Base-by-base conservation (phyloP, 169 alveolate genomes). In the Plasmodium fragile region DNA sequence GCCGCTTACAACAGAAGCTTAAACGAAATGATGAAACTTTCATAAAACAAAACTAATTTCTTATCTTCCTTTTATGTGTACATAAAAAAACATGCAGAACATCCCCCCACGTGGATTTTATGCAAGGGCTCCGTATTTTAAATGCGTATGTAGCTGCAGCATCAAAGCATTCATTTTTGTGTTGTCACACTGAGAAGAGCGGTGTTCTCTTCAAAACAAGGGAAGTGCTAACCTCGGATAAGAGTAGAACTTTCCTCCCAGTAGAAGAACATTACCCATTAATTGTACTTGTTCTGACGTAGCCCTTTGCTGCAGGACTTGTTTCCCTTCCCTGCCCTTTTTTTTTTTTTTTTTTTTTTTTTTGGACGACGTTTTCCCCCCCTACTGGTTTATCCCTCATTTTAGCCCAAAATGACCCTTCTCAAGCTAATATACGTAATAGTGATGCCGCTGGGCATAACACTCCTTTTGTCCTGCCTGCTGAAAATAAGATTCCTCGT, bases 391-490 rank as follows among this genome's bases (percentile, higher is more conserved):
- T 16, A 36, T 1, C 59, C 82, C 4, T 16, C 75, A 39, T 49
- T 85, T 83, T 73, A 28, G 4, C 13, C 45, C 45, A 25, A 69
- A n/a, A 81, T 91, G 94, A 7, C 92, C 13, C 71, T 91, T 34
- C 41, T 80, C 36, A 91, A 91, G 59, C 28, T 91, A 25, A 69
- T 91, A 49, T 91, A 91, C 65, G 71, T 80, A 43, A 81, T 77
- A 13, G 94, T 91, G 28, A 81, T 81, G 94, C 94, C 94, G 2
- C 39, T 91, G 41, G 94, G 94, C 25, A 80, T 91, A 70, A 11
- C 55, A 7, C 87, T 91, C 16, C 94, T 91, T 69, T 43, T 91
- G 79, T 91, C 94, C 28, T 91, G 94, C 43, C 75, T 91, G 59
- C 78, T 91, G 30, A 91, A 91, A 81, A 71, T 91, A 79, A 80